phyloP scores from a whole-genome alignment of 371 early-diverging fungal genomes.

The Lichtheimia hyalospora region DNA sequence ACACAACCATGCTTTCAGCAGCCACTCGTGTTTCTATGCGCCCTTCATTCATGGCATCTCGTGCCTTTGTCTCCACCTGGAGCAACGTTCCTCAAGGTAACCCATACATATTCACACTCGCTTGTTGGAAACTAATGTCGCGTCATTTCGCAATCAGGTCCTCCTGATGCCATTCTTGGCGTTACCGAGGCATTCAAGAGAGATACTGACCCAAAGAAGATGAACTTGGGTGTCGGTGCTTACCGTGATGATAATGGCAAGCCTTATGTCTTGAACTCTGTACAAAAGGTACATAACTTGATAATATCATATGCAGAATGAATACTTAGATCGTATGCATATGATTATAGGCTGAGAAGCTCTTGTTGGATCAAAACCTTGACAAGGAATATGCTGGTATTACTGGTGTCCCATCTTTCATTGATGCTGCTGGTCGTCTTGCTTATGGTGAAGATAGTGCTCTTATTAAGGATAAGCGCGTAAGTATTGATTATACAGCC shows the following conservation, averaged over 20 bases:
- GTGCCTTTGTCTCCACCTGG: conserved; percentile 71
- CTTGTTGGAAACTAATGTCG: not conserved
- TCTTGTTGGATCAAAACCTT: conserved; percentile 62
- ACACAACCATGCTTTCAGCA: conserved; percentile 44
- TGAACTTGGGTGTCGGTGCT: conserved; percentile 98
- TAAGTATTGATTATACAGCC: conserved; percentile 29
- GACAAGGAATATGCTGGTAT: conserved; percentile 98
- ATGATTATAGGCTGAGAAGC: conserved; percentile 81
- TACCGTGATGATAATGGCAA: conserved; percentile 95
- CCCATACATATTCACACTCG: not conserved
- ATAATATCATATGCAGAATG: not conserved
- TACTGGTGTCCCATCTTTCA: conserved; percentile 88
- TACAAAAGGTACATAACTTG: conserved; percentile 74
- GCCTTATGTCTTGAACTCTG: conserved; percentile 88
- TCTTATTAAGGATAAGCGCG: conserved; percentile 71
- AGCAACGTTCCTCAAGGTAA: conserved; percentile 75
- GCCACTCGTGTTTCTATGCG: conserved; percentile 41
- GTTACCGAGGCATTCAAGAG: conserved; percentile 96
- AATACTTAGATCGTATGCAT: not conserved
- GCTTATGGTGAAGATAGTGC: conserved; percentile 84
- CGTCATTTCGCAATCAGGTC: conserved; percentile 54
- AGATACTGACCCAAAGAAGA: conserved; percentile 88
- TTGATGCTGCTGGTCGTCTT: conserved; percentile 78
- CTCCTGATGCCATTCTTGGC: conserved; percentile 96
- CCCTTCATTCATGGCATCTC: conserved; percentile 49